Evolutionary conservation across 257 asterid genomes (phyloP).

Genomic region (Solanum corneliomulleri): DNA sequence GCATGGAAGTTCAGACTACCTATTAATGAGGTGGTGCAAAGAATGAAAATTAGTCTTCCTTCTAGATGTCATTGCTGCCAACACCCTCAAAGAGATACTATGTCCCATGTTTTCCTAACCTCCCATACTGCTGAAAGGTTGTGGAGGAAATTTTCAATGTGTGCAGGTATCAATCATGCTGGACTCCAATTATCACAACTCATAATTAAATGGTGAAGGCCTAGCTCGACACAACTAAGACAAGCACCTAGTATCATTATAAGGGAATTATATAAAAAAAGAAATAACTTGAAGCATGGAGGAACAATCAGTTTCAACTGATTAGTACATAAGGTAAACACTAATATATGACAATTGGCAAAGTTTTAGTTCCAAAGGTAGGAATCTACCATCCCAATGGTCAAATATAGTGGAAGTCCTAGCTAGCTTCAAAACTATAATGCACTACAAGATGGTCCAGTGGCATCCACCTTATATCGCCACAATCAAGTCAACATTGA

Average conservation of each 20-base stretch:
- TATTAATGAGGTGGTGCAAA: not conserved
- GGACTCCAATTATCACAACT: not conserved
- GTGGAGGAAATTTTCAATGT: not conserved
- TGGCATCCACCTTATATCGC: too few species aligned
- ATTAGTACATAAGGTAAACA: not conserved
- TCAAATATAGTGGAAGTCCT: too few species aligned
- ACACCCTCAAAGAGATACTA: not conserved
- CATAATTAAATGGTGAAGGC: not conserved
- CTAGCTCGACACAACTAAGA: not conserved
- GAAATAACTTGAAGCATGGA: not conserved
- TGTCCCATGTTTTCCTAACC: not conserved
- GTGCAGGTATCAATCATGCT: not conserved
- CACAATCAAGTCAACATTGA: too few species aligned
- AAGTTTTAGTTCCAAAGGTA: too few species aligned
- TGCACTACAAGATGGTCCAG: too few species aligned
- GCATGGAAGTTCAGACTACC: too few species aligned
- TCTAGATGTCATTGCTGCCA: not conserved
- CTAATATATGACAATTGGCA: not conserved
- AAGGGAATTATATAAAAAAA: not conserved
- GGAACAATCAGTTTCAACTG: not conserved
- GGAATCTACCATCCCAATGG: too few species aligned
- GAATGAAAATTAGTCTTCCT: not conserved
- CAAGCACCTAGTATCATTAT: not conserved
- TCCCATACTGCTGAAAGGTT: not conserved
- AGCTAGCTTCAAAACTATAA: too few species aligned